Conservation (phyloP, 2,329 filamentous ascomycete genomes). For the Fusarium tjaetaba region DNA sequence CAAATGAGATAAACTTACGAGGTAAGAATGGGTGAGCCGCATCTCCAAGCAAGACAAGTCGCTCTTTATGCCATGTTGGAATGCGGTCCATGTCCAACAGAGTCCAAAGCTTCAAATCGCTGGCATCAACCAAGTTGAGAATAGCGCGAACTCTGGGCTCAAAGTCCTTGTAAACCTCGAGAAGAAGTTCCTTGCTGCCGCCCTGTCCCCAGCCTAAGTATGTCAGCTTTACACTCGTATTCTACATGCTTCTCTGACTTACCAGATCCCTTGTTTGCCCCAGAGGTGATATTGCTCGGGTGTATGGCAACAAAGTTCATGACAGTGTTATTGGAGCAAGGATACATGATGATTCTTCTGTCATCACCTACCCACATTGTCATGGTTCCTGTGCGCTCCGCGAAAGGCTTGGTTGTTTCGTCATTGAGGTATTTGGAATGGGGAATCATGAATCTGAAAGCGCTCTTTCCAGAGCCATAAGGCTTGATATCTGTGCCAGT, state of each 20-base stretch:
- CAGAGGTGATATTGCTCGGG: constrained; percentile 43
- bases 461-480: constrained; percentile 61
- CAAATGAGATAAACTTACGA: rapidly evolving
- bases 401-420: constrained; percentile 25
- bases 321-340: constrained; percentile 54
- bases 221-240: neutral
- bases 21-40: constrained; percentile 75
- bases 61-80: constrained; percentile 62
- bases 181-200: constrained; percentile 50
- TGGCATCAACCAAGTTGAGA: constrained; percentile 54
- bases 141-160: constrained; percentile 52
- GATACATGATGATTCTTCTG: constrained; percentile 58
- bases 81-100: constrained; percentile 70
- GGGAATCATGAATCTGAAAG: constrained; percentile 64
- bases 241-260: rapidly evolving
- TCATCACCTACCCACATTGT: constrained; percentile 55
- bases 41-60: constrained; percentile 70
- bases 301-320: constrained; percentile 65
- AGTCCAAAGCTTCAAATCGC: constrained; percentile 65
- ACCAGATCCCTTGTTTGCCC: constrained; percentile 14
- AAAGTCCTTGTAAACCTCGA: constrained; percentile 55
- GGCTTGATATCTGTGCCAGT: constrained; percentile 42
- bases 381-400: constrained; percentile 17
- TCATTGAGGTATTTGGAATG: constrained; percentile 47
- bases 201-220: constrained; percentile 52